phyloP scores from a whole-genome alignment of 129 eudicot genomes.

The Calendula officinalis region DNA sequence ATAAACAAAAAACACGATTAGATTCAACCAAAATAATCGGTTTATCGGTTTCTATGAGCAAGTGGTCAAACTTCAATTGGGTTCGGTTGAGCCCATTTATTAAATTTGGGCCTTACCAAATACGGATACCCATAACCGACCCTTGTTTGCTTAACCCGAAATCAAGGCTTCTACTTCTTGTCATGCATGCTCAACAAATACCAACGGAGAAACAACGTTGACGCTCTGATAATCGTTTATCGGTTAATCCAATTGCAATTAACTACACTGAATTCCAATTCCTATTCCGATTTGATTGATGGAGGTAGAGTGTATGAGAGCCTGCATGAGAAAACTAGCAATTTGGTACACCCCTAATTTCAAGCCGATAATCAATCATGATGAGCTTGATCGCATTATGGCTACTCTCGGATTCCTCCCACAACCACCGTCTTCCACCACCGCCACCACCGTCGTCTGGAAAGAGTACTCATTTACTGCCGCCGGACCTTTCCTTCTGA shows the following conservation, averaged over 20 bases:
- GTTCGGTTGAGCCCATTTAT: constrained; percentile 1
- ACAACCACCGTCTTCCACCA: not conserved
- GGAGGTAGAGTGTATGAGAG: constrained; percentile 34
- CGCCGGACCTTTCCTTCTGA: constrained; percentile 17
- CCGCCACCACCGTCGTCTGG: constrained; percentile 28
- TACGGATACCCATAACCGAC: not conserved
- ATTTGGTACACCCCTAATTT: constrained; percentile 51
- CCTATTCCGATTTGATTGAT: not conserved
- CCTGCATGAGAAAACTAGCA: constrained; percentile 43
- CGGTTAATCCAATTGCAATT: not conserved
- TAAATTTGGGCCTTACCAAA: not conserved
- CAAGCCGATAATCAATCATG: constrained; percentile 47
- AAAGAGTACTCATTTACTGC: constrained; percentile 39
- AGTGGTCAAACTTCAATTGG: too few relatives aligned
- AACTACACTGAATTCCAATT: not conserved
- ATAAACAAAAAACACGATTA: too few relatives aligned
- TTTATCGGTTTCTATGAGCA: too few relatives aligned
- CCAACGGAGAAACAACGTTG: constrained; percentile 25
- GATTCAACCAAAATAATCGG: too few relatives aligned
- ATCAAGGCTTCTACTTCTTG: not conserved
- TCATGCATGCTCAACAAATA: constrained; percentile 23
- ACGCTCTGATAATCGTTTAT: constrained; percentile 4
- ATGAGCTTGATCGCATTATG: constrained; percentile 48
- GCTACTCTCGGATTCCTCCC: constrained; percentile 45
- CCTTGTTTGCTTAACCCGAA: not conserved